Conservation (phyloP, 805 yeast species). For the Teunomyces aglyptinius region DNA sequence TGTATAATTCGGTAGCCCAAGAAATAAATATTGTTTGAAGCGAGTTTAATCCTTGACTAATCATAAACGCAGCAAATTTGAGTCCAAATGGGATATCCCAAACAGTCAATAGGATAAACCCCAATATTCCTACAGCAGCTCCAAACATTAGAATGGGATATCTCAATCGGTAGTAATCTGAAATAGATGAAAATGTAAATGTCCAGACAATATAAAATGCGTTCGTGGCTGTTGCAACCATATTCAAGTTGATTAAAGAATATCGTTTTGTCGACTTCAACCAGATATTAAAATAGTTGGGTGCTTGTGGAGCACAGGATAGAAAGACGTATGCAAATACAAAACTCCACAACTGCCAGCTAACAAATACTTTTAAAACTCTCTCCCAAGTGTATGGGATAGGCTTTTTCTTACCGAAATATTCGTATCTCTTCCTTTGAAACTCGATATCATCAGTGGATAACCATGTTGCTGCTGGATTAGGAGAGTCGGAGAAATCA, state of each 20-base stretch:
- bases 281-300: slow-evolving; percentile 1
- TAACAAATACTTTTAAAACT: neutral
- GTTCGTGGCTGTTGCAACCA: slow-evolving; percentile 4
- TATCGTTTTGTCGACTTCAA: neutral
- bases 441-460: slow-evolving; percentile 5
- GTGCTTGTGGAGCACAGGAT: neutral
- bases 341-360: slow-evolving; percentile 5
- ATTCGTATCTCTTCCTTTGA: slow-evolving; percentile 2
- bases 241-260: neutral
- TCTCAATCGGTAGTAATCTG: slow-evolving; percentile 1
- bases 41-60: slow-evolving; percentile 2
- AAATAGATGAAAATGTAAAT: neutral
- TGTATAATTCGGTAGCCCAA: slow-evolving; percentile 3
- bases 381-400: neutral
- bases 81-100: slow-evolving; percentile 3
- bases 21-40: slow-evolving; percentile 1
- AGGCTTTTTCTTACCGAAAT: slow-evolving; percentile 1
- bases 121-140: slow-evolving; percentile 1
- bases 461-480: slow-evolving; percentile 8
- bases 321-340: slow-evolving; percentile 1
- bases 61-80: slow-evolving; percentile 3
- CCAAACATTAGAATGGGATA: neutral
- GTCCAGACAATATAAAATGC: slow-evolving; percentile 4
- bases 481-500: slow-evolving; percentile 29
- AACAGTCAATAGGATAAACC: neutral